Evolutionary conservation across 768 basidiomycete genomes (phyloP).

Genomic region (Mycena belliarum): DNA sequence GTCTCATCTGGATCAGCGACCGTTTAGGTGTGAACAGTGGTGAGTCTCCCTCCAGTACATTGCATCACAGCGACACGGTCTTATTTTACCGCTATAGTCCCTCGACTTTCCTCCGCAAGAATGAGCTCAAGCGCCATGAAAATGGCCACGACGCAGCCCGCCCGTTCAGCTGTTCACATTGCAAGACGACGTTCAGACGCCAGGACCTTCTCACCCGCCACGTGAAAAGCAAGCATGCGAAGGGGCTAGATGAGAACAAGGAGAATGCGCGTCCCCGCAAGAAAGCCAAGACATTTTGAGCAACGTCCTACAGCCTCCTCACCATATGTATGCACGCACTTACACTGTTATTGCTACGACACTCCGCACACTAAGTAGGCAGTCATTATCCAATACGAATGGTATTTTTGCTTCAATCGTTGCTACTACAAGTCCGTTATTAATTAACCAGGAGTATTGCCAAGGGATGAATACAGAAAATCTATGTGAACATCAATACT

Average conservation of each 20-base stretch:
- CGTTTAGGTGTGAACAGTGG: constrained; percentile 67
- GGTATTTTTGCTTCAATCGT: constrained; percentile 2
- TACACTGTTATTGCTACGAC: background rate
- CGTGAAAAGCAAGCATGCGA: constrained; percentile 55
- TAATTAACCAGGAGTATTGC: constrained; percentile 12
- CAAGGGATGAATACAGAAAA: constrained; percentile 17
- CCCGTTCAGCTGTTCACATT: constrained; percentile 56
- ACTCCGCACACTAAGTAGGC: no score
- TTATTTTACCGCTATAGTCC: constrained; percentile 39
- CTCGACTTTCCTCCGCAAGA: constrained; percentile 68
- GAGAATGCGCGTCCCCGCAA: constrained; percentile 28
- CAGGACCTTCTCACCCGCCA: constrained; percentile 72
- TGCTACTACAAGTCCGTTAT: constrained; percentile 14
- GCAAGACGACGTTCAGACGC: constrained; percentile 56
- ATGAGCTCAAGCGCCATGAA: constrained; percentile 78
- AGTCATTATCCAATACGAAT: background rate
- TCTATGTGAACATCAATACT: background rate
- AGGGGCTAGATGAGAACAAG: constrained; percentile 33
- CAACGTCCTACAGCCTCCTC: background rate
- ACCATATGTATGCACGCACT: no score
- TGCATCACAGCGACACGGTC: background rate
- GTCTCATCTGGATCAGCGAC: constrained; percentile 69
- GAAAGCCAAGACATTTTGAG: constrained; percentile 17
- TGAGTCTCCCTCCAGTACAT: constrained; percentile 35
- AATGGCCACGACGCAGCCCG: constrained; percentile 59